Evolutionary conservation across 1,284 basidiomycete species (phyloP).

Genomic region (Tilletia caries): DNA sequence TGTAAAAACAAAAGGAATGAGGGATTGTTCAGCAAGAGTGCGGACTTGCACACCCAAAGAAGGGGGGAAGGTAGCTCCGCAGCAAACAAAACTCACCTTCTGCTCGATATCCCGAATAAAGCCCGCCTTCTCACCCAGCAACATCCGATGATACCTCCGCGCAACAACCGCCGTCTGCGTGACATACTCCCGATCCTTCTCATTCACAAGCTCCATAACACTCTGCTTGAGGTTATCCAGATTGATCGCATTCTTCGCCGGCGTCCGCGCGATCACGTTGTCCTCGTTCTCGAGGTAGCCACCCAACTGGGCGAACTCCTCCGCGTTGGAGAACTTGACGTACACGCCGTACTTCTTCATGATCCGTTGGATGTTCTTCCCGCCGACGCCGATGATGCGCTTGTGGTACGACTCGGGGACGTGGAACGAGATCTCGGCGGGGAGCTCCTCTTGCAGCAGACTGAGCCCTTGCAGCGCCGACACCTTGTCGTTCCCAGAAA

Average conservation of each 20-base stretch:
- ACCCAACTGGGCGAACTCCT: slow-evolving; percentile 90
- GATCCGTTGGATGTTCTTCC: slow-evolving; percentile 96
- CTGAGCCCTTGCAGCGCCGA: slow-evolving; percentile 82
- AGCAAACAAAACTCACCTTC: slow-evolving; percentile 61
- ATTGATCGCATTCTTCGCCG: slow-evolving; percentile 94
- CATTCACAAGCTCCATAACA: slow-evolving; percentile 95
- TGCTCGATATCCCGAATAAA: slow-evolving; percentile 95
- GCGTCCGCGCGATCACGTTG: slow-evolving; percentile 94
- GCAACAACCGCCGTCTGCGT: slow-evolving; percentile 89
- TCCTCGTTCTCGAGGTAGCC: slow-evolving; percentile 98
- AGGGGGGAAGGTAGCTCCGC: too few species aligned
- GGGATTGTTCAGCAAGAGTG: background rate
- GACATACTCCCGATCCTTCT: slow-evolving; percentile 97
- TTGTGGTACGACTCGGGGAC: slow-evolving; percentile 98
- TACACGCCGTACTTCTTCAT: slow-evolving; percentile 99
- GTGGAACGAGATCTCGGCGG: slow-evolving; percentile 98
- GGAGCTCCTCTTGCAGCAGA: slow-evolving; percentile 89
- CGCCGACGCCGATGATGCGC: slow-evolving; percentile 97
- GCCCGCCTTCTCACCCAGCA: slow-evolving; percentile 92
- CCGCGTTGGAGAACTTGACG: slow-evolving; percentile 95
- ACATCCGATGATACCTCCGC: slow-evolving; percentile 85
- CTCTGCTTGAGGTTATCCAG: slow-evolving; percentile 91
- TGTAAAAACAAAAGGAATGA: background rate
- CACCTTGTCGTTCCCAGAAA: slow-evolving; percentile 55
- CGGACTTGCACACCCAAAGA: too few species aligned